Evolutionary conservation across 192 early-diverging fungal species (phyloP), one percentile per base, ranked within the genome.

Genomic region (Coemansia sp.): DNA sequence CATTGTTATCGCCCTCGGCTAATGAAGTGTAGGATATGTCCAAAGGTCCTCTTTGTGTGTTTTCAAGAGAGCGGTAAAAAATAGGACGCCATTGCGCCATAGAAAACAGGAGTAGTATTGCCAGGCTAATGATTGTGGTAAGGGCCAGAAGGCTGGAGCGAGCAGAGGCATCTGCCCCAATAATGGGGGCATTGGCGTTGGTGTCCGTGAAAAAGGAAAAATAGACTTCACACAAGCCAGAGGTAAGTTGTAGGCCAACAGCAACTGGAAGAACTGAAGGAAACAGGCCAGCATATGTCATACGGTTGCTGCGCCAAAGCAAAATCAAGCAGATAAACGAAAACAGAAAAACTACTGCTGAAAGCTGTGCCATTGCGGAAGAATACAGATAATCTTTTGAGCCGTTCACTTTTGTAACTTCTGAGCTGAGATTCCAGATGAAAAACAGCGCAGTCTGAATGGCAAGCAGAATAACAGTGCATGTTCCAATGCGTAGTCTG

Each of bases 121-220:
- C 41, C 4, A 38, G 7, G 32, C 39, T 56, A 6, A 61, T 1
- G 3, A 64, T 3, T 5, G 78, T 75, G n/a, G 73, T 48, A 1
- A 32, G 11, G 0, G 60, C 54, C 56, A 75, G 54, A 9, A 65
- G n/a, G 53, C 69, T 74, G 4, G 78, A 56, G 10, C 61, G 54
- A 8, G 57, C 23, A 16, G 72, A 66, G 6, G 78, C 78, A 13
- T 48, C 18, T 15, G 32, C 39, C 8, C 72, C 72, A 8, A 54
- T 56, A 5, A 81, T 65, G 0, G 72, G 67, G 61, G 58, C 78
- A 0, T 32, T 39, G 56, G 61, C 40, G 18, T 45, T 63, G 16
- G 44, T 44, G 6, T 64, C 61, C 0, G 69, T 71, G 21, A 81
- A 74, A 63, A 64, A 63, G 68, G 37, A 81, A 74, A 63, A 64